Base-by-base conservation (phyloP, 768 basidiomycete genomes). In the Phanerochaete sordida region DNA sequence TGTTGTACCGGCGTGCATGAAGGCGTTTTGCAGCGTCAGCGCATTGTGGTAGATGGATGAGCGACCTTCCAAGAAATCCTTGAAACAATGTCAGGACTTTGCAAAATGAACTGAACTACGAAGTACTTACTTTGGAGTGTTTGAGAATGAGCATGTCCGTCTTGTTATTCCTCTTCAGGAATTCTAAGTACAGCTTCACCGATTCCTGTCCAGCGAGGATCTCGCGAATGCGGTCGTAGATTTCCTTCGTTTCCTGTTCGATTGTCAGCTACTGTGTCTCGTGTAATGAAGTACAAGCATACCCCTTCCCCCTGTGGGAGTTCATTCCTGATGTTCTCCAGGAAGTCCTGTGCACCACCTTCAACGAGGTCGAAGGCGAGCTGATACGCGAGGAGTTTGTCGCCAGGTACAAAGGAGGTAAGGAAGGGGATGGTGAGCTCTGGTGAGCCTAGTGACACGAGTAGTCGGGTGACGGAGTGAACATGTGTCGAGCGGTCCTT, bases 11-110 rank as follows among this genome's bases (percentile, higher is more conserved):
- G 96, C 87, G 70, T 97, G 89, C 86, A 96, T 95, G 73, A 95
- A 98, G 1, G 97, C 95, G 73, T 99, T 98, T 72, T 95, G 92
- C 59, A 99, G 83, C 8, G 95, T 95, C 63, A 99, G 84, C 3
- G 97, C 95, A 5, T 93, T 95, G 75, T 99, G 97, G 72, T 95
- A 98, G 70, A 99, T 93, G 21, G 96, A 98, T 24, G 93, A 95
- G 37, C 96, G 90, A 27, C 94, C 84, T 69, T 98, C 96, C 23
- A 98, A 80, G 1, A 87, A 85, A 54, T 98, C 95, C 93, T 95
- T 3, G 48, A 27, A 21, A 27, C 21, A 11, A 49, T 35, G 43
- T 28, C 37, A 58, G 35, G 27, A 3, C 53, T 21, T n/a, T n/a
- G n/a, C 21, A 13, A 26, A 56, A 16, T 51, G 3, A 35, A n/a